Conservation (phyloP, 306 rosid genomes). For the Castanea mollissima region DNA sequence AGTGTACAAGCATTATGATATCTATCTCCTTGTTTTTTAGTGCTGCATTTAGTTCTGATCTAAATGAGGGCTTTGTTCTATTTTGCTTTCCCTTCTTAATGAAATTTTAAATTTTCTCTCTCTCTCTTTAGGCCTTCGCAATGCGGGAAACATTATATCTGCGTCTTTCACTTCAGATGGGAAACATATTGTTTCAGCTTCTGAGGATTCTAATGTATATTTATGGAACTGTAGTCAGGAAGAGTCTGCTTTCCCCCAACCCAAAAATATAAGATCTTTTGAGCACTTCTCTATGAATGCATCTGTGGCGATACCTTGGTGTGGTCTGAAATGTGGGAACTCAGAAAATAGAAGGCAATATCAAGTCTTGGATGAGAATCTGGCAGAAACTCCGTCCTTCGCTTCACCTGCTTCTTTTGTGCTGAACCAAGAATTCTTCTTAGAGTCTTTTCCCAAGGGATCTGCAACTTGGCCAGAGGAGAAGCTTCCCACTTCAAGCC, state of each 20-base stretch:
- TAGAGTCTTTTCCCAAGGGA: slow-evolving; percentile 77
- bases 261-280: slow-evolving; percentile 42
- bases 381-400: slow-evolving; percentile 34
- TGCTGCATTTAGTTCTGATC: slow-evolving; percentile 2
- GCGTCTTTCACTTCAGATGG: slow-evolving; percentile 89
- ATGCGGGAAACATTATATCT: slow-evolving; percentile 54
- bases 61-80: background rate
- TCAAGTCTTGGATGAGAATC: slow-evolving; percentile 34
- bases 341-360: slow-evolving; percentile 32
- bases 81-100: background rate
- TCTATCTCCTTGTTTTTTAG: background rate
- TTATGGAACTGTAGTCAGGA: slow-evolving; percentile 62
- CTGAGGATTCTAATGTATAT: slow-evolving; percentile 85
- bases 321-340: slow-evolving; percentile 44
- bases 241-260: slow-evolving; percentile 26
- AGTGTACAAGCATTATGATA: slow-evolving; percentile 10
- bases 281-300: slow-evolving; percentile 52
- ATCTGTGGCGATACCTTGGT: slow-evolving; percentile 60
- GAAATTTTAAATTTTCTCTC: slow-evolving; percentile 9
- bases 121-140: slow-evolving; percentile 53
- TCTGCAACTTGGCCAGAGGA: slow-evolving; percentile 99
- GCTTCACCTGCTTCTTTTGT: slow-evolving; percentile 59
- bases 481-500: slow-evolving; percentile 71
- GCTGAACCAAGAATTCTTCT: slow-evolving; percentile 59
- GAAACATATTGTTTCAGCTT: slow-evolving; percentile 80